A percentile compares a stretch with the other conserved stretches of the same genome.
phyloP scores from a whole-genome alignment of 2,329 filamentous ascomycete genomes.

The Bipolaris cookei region DNA sequence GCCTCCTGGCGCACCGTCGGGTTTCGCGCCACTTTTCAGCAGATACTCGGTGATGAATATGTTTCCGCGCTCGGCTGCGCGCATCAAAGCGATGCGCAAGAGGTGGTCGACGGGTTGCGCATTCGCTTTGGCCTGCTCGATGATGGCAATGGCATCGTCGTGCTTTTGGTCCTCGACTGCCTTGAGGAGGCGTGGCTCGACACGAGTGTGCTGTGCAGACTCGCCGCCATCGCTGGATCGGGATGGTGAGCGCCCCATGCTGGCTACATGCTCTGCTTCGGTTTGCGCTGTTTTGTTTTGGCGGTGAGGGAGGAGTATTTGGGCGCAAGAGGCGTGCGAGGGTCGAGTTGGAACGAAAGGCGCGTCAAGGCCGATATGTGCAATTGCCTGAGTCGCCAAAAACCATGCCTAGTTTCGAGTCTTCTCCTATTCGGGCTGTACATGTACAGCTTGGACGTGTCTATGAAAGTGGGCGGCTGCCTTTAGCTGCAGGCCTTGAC shows the following conservation, averaged over 20 bases:
- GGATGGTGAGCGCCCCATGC: conserved; percentile 46
- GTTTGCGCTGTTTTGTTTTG: conserved; percentile 7
- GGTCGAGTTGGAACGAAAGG: conserved; percentile 14
- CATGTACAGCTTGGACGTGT: not conserved
- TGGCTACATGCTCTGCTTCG: conserved; percentile 20
- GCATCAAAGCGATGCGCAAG: conserved; percentile 46
- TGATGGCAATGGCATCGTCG: conserved; percentile 43
- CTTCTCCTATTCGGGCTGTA: conserved; percentile 7
- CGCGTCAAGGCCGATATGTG: conserved; percentile 8
- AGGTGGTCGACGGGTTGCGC: conserved; percentile 43
- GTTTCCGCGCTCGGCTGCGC: conserved; percentile 44
- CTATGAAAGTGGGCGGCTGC: conserved; percentile 20
- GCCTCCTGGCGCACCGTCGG: conserved; percentile 42
- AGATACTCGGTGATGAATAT: conserved; percentile 41
- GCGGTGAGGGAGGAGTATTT: not conserved
- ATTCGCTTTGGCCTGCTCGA: conserved; percentile 43
- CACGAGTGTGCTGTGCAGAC: conserved; percentile 35
- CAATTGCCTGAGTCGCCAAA: conserved; percentile 19
- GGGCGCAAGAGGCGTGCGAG: conserved; percentile 7
- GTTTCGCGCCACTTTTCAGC: conserved; percentile 42
- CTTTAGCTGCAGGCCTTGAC: conserved; percentile 21
- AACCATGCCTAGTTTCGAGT: conserved; percentile 4
- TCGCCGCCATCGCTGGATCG: conserved; percentile 46
- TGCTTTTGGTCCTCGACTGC: conserved; percentile 43
- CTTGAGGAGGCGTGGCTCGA: conserved; percentile 46